Base-by-base conservation (phyloP, 352 stramenopile genomes). In the Globisporangium orthogonon region DNA sequence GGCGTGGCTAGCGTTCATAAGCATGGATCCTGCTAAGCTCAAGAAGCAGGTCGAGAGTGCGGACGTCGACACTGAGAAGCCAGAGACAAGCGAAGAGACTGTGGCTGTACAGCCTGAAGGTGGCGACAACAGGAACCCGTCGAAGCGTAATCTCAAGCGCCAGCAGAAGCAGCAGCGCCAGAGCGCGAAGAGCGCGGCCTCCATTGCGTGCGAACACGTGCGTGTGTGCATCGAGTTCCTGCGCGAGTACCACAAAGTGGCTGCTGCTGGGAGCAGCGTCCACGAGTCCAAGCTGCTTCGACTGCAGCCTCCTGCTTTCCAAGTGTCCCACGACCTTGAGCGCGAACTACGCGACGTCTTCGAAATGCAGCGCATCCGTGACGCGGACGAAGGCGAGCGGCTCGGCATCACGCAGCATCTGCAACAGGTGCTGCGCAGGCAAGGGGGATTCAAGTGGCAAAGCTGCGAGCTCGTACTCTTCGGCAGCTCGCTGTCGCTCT, bases 401-500 rank as follows among this genome's bases (percentile, higher is more conserved):
- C 39, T 73, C 7, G 37, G 50, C 6, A 64, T 88, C 10, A 70
- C 76, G 5, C 55, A 54, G 3, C 64, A 82, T n/a, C 67, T 90
- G 47, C 62, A 88, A 60, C 62, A 58, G 2, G 37, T 74, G 11
- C 63, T 88, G 29, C 73, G 67, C 39, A 23, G 23, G 23, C 63
- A 54, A 1, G 56, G 80, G n/a, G 54, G 74, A 29, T 69, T 80
- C 53, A 78, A 84, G 49, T 87, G 78, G 74, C 72, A 65, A 0
- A 55, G 73, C 18, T 81, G 72, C 33, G 56, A 84, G 13, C 52
- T 91, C 13, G 49, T 78, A 56, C 69, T 88, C 5, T 94, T 89
- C 49, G 84, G 84, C 51, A 94, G 84, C 37, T 94, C 84, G 1
- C 52, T 90, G 52, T 91, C 82, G 45, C 82, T 73, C 49, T 92